phyloP scores from a whole-genome alignment of 352 stramenopile genomes.

The Pythium vanterpoolii region DNA sequence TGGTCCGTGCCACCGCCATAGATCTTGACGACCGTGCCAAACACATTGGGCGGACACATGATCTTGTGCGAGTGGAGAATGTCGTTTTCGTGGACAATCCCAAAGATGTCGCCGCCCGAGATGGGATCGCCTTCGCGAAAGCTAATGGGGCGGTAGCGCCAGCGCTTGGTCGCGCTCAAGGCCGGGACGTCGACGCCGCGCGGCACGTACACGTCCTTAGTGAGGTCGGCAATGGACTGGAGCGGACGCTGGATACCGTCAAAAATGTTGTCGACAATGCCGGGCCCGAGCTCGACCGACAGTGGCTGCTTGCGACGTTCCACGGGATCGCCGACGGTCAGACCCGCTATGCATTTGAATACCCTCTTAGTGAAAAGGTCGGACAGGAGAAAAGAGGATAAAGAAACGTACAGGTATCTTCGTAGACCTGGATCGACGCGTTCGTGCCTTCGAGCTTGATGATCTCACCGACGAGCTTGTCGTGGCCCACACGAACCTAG shows the following conservation, averaged over 20 bases:
- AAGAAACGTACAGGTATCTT: conserved; percentile 89
- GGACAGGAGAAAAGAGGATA: neutral
- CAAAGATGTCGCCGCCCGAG: conserved; percentile 97
- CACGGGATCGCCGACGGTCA: conserved; percentile 98
- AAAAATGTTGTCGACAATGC: conserved; percentile 99
- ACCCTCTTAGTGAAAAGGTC: neutral
- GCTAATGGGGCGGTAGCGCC: conserved; percentile 93
- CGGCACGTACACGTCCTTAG: conserved; percentile 97
- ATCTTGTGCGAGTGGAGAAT: conserved; percentile 99
- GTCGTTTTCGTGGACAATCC: conserved; percentile 98
- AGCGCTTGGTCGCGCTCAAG: conserved; percentile 92
- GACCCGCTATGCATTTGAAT: conserved; percentile 53
- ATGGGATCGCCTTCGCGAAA: conserved; percentile 95
- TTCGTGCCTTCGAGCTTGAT: conserved; percentile 99
- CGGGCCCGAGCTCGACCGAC: conserved; percentile 98
- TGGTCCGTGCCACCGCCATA: conserved; percentile 95
- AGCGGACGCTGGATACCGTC: conserved; percentile 99
- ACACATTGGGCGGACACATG: conserved; percentile 99
- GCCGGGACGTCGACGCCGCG: conserved; percentile 95
- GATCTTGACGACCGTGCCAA: conserved; percentile 98
- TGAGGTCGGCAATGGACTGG: conserved; percentile 93
- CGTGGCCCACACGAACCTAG: conserved; percentile 97
- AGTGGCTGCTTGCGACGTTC: conserved; percentile 97
- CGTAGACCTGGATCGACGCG: conserved; percentile 99
- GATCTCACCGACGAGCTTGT: conserved; percentile 99